phyloP scores from a whole-genome alignment of 106 monocot species.

The Apostasia shenzhenica region DNA sequence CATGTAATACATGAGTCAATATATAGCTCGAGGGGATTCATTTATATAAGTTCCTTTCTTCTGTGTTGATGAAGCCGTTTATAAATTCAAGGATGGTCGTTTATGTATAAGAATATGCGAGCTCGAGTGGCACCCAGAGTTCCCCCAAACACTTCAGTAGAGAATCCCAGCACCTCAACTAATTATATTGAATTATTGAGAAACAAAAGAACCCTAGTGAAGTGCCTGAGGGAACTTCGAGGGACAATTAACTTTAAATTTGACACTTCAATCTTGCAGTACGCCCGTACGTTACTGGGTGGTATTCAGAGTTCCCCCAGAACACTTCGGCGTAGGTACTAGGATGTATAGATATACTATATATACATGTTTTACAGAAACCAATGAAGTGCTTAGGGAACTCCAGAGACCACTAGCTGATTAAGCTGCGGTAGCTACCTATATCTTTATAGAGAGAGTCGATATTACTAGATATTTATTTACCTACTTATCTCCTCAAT shows the following conservation, averaged over 20 bases:
- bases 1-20: no score
- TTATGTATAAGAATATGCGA: not conserved
- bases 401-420: not conserved
- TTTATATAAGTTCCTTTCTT: no score
- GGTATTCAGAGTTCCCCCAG: not conserved
- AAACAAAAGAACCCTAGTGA: not conserved
- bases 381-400: constrained; percentile 2
- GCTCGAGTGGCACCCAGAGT: not conserved
- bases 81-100: no score
- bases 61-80: no score
- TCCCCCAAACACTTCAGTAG: constrained; percentile 4
- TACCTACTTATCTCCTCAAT: no score
- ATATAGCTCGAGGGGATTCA: no score
- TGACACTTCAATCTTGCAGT: no score
- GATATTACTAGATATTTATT: no score
- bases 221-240: not conserved
- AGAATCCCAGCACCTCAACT: not conserved
- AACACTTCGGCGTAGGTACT: not conserved
- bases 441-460: no score
- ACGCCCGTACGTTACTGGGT: not conserved
- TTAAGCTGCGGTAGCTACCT: no score
- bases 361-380: not conserved
- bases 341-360: not conserved
- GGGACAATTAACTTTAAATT: not conserved
- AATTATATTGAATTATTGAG: not conserved